Evolutionary conservation across 257 asterid genomes (phyloP), one percentile per base, ranked within the genome.

Genomic region (Scutellaria baicalensis): DNA sequence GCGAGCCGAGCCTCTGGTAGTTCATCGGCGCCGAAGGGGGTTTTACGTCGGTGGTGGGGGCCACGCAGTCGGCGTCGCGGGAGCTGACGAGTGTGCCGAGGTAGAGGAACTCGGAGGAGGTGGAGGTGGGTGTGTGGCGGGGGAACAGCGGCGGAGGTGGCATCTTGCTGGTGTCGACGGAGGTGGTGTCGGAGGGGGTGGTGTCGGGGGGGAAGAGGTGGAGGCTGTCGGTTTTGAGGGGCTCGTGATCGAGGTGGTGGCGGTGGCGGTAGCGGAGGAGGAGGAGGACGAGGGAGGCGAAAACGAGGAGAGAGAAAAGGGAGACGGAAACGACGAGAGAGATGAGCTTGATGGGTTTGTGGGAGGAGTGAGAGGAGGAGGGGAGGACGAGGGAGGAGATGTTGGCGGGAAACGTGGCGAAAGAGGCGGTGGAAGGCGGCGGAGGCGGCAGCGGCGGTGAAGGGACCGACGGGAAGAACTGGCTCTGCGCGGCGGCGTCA

Each of bases 381-480:
- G 97, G 97, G 62, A 87, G 82, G 70, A 82, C 86, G 73, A 90
- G 87, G 69, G 97, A 90, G 70, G 98, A 93, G 73, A 93, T 84
- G 68, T 93, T 93, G 58, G 98, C 97, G 13, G 98, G 96, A 36
- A 88, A 84, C 1, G 93, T 80, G 40, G 87, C 73, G 47, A 81
- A 48, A 8, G 82, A 48, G 64, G 84, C 6, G 64, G 76, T 18
- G 54, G 85, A 27, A 0, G 81, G 71, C n/a, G 84, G 76, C 2
- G 83, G 51, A 1, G 84, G 79, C 0, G 85, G 84, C 0, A 81
- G 80, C 3, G 96, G 88, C 6, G 92, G 90, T 35, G 91, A 75
- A 57, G 75, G 73, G 78, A 56, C 68, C 18, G 60, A 17, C 1
- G 95, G 86, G 78, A 93, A 90, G 82, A 90, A 90, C 4, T 91